Percentiles rank a stretch among this genome's conserved stretches.
These are phyloP conservation scores for Limnanthes douglasii DNA, from an alignment of 345 rosid genomes.

Conservation along the genomic window DNA sequence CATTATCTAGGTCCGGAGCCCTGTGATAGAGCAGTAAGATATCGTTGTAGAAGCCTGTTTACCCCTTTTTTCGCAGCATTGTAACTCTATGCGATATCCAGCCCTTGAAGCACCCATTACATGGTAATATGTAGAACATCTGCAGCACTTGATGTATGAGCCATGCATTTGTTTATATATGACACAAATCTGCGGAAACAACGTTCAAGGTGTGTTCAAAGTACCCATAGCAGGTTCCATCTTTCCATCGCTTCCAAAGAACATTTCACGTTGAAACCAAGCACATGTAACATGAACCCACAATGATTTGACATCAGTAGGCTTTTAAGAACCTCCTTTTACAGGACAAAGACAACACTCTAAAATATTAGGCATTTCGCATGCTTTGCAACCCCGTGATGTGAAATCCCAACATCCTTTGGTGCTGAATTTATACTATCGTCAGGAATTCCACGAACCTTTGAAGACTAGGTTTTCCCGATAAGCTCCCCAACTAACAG, in stretches of 20 bases:
- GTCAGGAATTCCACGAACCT: too few species aligned
- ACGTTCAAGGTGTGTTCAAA: conserved; percentile 77
- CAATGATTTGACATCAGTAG: conserved; percentile 83
- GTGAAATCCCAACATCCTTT: conserved; percentile 79
- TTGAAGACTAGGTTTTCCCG: too few species aligned
- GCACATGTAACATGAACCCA: conserved; percentile 99
- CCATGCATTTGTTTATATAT: conserved; percentile 96
- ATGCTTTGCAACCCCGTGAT: conserved; percentile 98
- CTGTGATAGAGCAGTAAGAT: conserved; percentile 84
- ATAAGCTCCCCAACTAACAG: too few species aligned
- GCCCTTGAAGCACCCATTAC: conserved; percentile 98
- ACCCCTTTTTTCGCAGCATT: conserved; percentile 77
- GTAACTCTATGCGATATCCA: conserved; percentile 95
- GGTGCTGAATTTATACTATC: too few species aligned
- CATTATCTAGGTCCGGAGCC: conserved; percentile 88
- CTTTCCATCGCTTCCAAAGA: conserved; percentile 90
- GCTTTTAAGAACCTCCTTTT: conserved; percentile 97
- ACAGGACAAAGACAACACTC: conserved; percentile 99
- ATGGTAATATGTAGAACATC: conserved; percentile 88
- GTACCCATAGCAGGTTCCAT: conserved; percentile 99
- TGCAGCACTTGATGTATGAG: conserved; percentile 82
- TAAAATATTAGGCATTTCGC: conserved; percentile 78
- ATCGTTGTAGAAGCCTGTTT: conserved; percentile 72
- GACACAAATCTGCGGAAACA: conserved; percentile 86
- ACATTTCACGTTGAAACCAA: conserved; percentile 97